Base-by-base conservation (phyloP, 2,329 filamentous ascomycete species). In the Falciphora oryzae region DNA sequence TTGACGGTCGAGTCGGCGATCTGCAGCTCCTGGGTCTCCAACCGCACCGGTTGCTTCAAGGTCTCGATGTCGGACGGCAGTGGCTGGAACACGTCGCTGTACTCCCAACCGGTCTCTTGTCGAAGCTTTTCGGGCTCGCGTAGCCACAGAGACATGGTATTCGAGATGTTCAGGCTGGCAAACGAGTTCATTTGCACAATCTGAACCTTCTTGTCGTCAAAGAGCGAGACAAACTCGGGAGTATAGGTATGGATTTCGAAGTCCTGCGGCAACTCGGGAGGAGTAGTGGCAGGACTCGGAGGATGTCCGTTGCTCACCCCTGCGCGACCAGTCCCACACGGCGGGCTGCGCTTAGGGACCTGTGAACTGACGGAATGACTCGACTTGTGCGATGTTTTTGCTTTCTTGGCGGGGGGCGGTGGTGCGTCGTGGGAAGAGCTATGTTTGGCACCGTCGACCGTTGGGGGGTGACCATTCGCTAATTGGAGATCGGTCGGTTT, bases 371-470 rank as follows among this genome's bases (percentile, higher is more conserved):
- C 79, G 1, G 93, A 96, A 65, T 89, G 88, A 38, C 88, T 93
- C 0, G 90, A 77, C 68, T 90, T 90, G 78, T 97, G 94, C 61
- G 84, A 87, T n/a, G 84, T 88, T 76, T 96, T 97, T 1, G 89
- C 75, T 71, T 92, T 93, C 76, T 97, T 97, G 56, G 86, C 75
- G 2, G 89, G 85, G 58, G 87, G 87, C 8, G 75, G 74, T 59
- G 87, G 87, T 10, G 75, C 74, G 53, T 81, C 78, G 65, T 78
- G 74, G 14, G 81, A 81, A 66, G 76, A 79, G 25, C 71, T 68
- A 64, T 81, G 77, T 71, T 83, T 67, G 28, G 69, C 86, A 60
- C 77, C 70, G 60, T 71, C 82, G 44, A 8, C 44, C 80, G 66
- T 85, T 83, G 65, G 84, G 80, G 81, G 79, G 62, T 85, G 87